A percentile compares a stretch with the other conserved stretches of the same genome.
Evolutionary conservation across 805 yeast species (phyloP).

Genomic region (Lipomyces lipofer): DNA sequence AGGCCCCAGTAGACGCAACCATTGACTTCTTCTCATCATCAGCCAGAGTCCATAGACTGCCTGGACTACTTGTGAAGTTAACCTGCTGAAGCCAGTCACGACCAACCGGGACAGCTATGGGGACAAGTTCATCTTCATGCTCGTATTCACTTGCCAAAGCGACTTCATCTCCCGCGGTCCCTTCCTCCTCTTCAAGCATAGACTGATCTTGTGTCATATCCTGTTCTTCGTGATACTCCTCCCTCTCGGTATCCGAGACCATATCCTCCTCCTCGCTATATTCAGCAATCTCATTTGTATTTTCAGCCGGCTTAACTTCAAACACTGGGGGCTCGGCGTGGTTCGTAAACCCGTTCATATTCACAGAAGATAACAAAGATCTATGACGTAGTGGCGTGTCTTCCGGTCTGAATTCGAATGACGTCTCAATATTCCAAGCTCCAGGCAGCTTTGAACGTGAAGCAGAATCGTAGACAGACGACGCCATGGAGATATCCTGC

Average conservation of each 20-base stretch:
- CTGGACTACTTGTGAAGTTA: slow-evolving; percentile 5
- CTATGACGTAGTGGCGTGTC: slow-evolving; percentile 9
- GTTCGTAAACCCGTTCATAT: too few relatives aligned
- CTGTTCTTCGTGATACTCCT: slow-evolving; percentile 5
- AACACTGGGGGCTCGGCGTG: too few relatives aligned
- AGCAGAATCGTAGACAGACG: slow-evolving; percentile 7
- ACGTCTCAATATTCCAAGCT: slow-evolving; percentile 9
- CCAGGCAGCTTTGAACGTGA: slow-evolving; percentile 17
- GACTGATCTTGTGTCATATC: slow-evolving; percentile 9
- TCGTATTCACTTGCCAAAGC: slow-evolving; percentile 6
- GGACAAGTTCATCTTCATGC: slow-evolving; percentile 3
- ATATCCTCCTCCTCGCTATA: slow-evolving; percentile 9
- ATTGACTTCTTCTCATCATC: slow-evolving; percentile 8
- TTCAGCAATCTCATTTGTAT: too few relatives aligned
- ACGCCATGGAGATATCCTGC: slow-evolving; percentile 2
- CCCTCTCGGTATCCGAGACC: slow-evolving; percentile 16
- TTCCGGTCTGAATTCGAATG: slow-evolving; percentile 7
- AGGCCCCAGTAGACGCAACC: not conserved
- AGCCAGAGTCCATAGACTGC: slow-evolving; percentile 18
- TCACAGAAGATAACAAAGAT: slow-evolving; percentile 16
- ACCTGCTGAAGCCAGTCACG: slow-evolving; percentile 24
- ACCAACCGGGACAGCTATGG: slow-evolving; percentile 12
- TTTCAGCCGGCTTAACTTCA: too few relatives aligned
- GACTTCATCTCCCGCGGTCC: slow-evolving; percentile 5
- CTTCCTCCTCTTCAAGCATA: not conserved